Percentiles rank a stretch among this genome's conserved stretches.
Evolutionary conservation across 2,329 filamentous ascomycete genomes (phyloP).

Genomic region (Knufia petricola): DNA sequence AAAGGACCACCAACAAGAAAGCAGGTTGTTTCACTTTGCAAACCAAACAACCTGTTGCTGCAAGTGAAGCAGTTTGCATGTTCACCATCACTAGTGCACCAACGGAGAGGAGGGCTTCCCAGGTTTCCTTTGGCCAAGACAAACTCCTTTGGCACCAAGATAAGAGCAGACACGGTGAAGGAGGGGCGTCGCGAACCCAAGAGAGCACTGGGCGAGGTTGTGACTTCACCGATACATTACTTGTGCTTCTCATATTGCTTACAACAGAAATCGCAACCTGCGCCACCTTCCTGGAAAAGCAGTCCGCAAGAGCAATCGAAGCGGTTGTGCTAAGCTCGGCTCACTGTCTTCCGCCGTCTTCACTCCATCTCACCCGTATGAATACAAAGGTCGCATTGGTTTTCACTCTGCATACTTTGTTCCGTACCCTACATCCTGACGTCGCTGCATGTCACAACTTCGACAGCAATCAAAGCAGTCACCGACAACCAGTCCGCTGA

Average conservation of each 20-base stretch:
- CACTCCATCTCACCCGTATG: constrained; percentile 15
- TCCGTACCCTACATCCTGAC: constrained; percentile 19
- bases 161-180: background rate
- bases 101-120: background rate
- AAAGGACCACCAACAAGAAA: background rate
- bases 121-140: background rate
- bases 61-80: background rate
- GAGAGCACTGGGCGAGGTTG: background rate
- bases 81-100: background rate
- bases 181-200: background rate
- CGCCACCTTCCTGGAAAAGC: background rate
- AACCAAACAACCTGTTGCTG: background rate
- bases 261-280: background rate
- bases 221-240: background rate
- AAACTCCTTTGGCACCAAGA: background rate
- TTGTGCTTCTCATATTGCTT: background rate
- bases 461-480: constrained; percentile 21
- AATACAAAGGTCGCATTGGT: constrained; percentile 13
- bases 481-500: constrained; percentile 21
- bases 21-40: background rate
- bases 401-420: constrained; percentile 17
- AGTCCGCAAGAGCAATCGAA: background rate
- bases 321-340: background rate
- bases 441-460: constrained; percentile 19
- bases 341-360: constrained; percentile 1